Percentiles rank a stretch among this genome's conserved stretches.
These are phyloP conservation scores for Candida succiphila DNA, from an alignment of 805 yeast genomes.

Conservation along the genomic window DNA sequence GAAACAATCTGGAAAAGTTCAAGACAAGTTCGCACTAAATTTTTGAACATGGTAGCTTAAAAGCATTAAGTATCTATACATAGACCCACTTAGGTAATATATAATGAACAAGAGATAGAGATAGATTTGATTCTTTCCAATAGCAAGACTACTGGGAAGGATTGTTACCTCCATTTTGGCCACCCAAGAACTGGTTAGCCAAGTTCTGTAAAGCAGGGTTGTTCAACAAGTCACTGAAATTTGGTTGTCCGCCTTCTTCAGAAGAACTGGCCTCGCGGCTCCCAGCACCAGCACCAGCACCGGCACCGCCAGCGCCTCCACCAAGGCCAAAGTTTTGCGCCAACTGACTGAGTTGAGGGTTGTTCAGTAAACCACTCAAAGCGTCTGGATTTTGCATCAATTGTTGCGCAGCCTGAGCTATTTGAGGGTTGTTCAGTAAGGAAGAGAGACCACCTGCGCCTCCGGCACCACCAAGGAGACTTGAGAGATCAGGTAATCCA, in stretches of 20 bases:
- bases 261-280: conserved; percentile 7
- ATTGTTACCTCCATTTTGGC: conserved; percentile 11
- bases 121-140: no score
- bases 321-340: conserved; percentile 70
- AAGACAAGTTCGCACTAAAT: no score
- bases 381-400: conserved; percentile 83
- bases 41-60: no score
- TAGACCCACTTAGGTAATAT: no score
- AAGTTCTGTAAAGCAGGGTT: conserved; percentile 68
- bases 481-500: conserved; percentile 73
- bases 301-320: conserved; percentile 29
- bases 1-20: conserved; percentile 2
- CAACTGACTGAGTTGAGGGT: conserved; percentile 78
- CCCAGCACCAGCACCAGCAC: conserved; percentile 14
- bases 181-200: conserved; percentile 66
- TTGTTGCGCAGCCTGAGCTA: conserved; percentile 81
- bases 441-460: conserved; percentile 45
- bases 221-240: conserved; percentile 62
- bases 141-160: no score
- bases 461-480: conserved; percentile 49
- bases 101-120: no score
- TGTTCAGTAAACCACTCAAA: conserved; percentile 60
- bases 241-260: conserved; percentile 35
- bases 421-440: conserved; percentile 82
- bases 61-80: no score